These are phyloP conservation scores for Sanghuangporus baumii DNA, from an alignment of 1,284 basidiomycete genomes.

Conservation along the genomic window DNA sequence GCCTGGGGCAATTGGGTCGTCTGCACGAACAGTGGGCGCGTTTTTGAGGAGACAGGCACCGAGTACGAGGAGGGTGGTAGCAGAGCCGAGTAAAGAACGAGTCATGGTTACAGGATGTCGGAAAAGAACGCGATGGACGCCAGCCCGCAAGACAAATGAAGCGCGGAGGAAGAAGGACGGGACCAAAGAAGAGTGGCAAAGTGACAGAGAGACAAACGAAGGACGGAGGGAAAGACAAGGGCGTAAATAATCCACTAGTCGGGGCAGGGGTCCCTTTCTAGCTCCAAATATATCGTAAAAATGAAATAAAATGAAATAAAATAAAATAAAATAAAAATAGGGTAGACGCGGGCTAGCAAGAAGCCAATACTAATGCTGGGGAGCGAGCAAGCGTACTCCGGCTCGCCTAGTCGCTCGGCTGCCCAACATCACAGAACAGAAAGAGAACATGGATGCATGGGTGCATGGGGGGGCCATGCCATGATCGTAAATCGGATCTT, in stretches of 20 bases:
- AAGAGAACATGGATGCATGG: neutral
- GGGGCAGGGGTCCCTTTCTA: neutral
- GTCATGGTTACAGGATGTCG: neutral
- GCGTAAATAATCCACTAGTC: neutral
- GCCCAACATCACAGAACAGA: neutral
- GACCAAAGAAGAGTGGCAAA: neutral
- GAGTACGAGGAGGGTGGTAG: neutral
- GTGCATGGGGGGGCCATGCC: neutral
- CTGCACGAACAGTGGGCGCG: neutral
- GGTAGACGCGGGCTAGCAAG: neutral
- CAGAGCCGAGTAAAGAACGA: neutral
- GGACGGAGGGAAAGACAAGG: neutral
- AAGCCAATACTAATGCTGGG: neutral
- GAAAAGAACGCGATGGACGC: neutral
- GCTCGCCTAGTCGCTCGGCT: neutral
- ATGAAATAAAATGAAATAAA: neutral
- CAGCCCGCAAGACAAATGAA: neutral
- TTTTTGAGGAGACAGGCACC: neutral
- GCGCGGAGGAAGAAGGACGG: neutral
- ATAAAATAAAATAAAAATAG: neutral
- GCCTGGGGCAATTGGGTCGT: conserved; percentile 31
- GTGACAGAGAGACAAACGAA: neutral
- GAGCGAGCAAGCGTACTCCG: neutral
- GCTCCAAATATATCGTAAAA: neutral
- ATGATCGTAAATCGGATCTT: neutral